Conservation (phyloP, 495 filamentous ascomycete species). For the Penicillium maclennaniae region DNA sequence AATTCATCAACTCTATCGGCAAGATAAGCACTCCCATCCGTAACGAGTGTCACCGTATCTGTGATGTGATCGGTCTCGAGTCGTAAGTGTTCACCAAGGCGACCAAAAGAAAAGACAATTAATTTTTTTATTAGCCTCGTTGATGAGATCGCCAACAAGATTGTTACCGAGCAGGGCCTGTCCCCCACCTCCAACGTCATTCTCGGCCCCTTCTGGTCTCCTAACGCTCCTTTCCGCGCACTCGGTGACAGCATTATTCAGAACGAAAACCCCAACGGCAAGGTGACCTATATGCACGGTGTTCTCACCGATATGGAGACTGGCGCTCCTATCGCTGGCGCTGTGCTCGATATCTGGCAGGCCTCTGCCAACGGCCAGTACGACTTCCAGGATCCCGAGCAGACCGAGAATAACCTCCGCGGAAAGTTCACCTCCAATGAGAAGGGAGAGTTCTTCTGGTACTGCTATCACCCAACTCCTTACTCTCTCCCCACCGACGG, state of each 20-base stretch:
- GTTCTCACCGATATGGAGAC: slow-evolving; percentile 68
- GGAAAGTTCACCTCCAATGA: slow-evolving; percentile 78
- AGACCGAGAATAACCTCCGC: slow-evolving; percentile 76
- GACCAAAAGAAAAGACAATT: not conserved
- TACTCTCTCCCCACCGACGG: slow-evolving; percentile 78
- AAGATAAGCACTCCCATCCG: slow-evolving; percentile 55
- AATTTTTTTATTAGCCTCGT: slow-evolving; percentile 44
- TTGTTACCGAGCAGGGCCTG: slow-evolving; percentile 62
- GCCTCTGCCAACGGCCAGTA: slow-evolving; percentile 80
- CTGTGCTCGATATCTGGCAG: slow-evolving; percentile 84
- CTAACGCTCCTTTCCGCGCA: slow-evolving; percentile 72
- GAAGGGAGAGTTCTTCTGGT: slow-evolving; percentile 72
- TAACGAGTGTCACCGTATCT: slow-evolving; percentile 76
- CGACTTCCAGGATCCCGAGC: slow-evolving; percentile 82
- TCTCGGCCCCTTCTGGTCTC: slow-evolving; percentile 84
- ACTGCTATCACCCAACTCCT: slow-evolving; percentile 78
- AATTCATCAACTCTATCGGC: slow-evolving; percentile 54
- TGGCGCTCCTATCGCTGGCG: slow-evolving; percentile 62
- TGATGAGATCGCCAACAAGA: slow-evolving; percentile 81
- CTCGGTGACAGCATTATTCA: slow-evolving; percentile 70
- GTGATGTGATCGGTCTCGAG: slow-evolving; percentile 77
- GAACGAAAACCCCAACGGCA: slow-evolving; percentile 58
- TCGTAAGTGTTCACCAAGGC: slow-evolving; percentile 28
- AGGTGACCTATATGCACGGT: slow-evolving; percentile 72
- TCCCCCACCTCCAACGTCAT: slow-evolving; percentile 79